Base-by-base conservation (phyloP, 495 filamentous ascomycete genomes). In the Sordaria brevicollis region DNA sequence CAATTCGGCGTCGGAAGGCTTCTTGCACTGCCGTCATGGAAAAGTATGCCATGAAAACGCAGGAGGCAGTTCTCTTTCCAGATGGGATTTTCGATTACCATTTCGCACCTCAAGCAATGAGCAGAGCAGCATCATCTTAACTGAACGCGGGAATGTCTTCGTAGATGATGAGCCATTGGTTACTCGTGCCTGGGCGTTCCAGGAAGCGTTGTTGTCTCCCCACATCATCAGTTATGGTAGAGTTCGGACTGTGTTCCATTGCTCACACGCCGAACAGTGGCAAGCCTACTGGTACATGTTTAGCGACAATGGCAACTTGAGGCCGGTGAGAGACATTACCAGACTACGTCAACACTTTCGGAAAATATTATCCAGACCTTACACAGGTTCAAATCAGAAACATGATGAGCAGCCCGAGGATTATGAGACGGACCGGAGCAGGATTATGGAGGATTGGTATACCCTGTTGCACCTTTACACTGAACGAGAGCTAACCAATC, bases 121-220 rank as follows among this genome's bases (percentile, higher is more conserved):
- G 2, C 19, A 25, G 43, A 2, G 43, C 19, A 25, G 19, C 6
- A 49, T 49, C 19, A 49, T 49, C 0, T 4, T 49, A 0, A 49
- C 19, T 0, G n/a, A 49, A 4, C 41, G 10, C 0, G n/a, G 0
- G n/a, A 3, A n/a, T 49, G 41, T 8, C 41, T 9, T 1, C 35
- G 35, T 9, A 19, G 9, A 2, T 19, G 1, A 11, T 21, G n/a
- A 49, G 11, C 43, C 43, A 0, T 0, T 54, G 0, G 19, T 11
- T 2, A 25, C 19, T 25, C 43, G 43, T 54, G 43, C 43, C 10
- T 54, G 43, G 43, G n/a, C 43, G 19, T 54, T 54, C 0, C 43
- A 25, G 3, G 43, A 54, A 54, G 1, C 0, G 19, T 3, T 54
- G 4, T 19, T 25, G 19, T 54, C 43, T 10, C 43, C 19, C 19